Base-by-base conservation (phyloP, 768 basidiomycete genomes). In the Termitomyces sp. region DNA sequence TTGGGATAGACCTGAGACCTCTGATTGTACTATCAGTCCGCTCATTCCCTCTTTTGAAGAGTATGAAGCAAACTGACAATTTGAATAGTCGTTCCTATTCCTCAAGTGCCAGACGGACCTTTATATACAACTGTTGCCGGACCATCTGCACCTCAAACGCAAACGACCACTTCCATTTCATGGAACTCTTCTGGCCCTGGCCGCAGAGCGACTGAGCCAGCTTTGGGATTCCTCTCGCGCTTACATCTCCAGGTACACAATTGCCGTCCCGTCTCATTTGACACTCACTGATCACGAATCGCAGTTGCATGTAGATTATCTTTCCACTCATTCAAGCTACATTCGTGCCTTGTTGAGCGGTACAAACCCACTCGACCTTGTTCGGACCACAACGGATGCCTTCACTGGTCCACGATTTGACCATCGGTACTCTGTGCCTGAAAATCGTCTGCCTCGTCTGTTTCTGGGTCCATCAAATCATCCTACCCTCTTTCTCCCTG, bases 291-390 rank as follows among this genome's bases (percentile, higher is more conserved):
- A 57, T 63, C 51, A 63, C 54, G 28, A 32, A 43, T 49, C 26
- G 26, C 64, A 92, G 90, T 73, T 94, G 28, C 93, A 96, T 65
- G 77, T 82, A 61, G 89, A 90, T 67, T 92, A 87, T 66, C 81
- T 96, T 45, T 83, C 84, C n/a, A 85, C 89, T 18, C 90, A 93
- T 69, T 94, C 92, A 0, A 78, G 78, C 44, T 83, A 92, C 54
- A 75, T 94, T 47, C 77, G 85, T 38, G 81, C 79, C 8, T 78
- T 94, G 43, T 82, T 94, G 67, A 83, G 82, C 63, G 89, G 88
- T 28, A 76, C 83, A 42, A 80, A 82, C 24, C 76, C 86, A 16
- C 70, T 84, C 59, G 82, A 88, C 61, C 76, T 88, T 56, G 77
- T 85, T 62, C 63, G 71, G 72, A 66, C 73, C 44, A 61, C 73